Base-by-base conservation (phyloP, 83 land plant genomes). In the Larix sibirica region DNA sequence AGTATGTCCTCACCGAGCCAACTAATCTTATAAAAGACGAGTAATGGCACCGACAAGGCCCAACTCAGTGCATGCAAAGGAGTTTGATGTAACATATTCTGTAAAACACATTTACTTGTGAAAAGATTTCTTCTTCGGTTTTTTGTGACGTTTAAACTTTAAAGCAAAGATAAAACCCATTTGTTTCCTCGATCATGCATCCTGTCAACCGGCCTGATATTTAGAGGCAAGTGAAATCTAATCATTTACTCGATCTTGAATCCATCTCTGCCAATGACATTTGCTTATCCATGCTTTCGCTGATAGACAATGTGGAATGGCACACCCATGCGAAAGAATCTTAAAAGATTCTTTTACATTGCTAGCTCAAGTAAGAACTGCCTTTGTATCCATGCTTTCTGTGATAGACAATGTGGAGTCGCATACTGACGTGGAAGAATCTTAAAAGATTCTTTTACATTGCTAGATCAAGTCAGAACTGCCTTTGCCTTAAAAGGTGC, bases 1-100 rank as follows among this genome's bases (percentile, higher is more conserved):
- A 95, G 83, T 95, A 92, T 84, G 99, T 94, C 82, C 82, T 96
- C 82, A 92, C 97, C 83, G 96, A 97, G 76, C 99, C 99, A 1
- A 85, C 88, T 26, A 97, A 97, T 82, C 86, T 97, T 80, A 81
- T 92, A 38, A 86, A 89, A 59, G 96, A 94, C 64, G 84, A 89
- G 40, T 94, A 78, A 92, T 54, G 78, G 44, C 33, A 64, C 44
- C 61, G 73, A 42, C 50, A 80, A 61, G 28, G 50, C 77, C 47
- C 36, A 8, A 20, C 58, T 20, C 74, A 70, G 74, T 70, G 74
- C 74, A 38, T 40, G 21, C 26, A 44, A 3, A n/a, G 13, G 56
- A 73, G 21, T 73, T n/a, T 71, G n/a, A 44, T 73, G 77, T 73
- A 73, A 50, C 77, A 73, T 73, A 73, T 73, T 73, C 56, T 73